Evolutionary conservation across 23 red algal species (phyloP), one percentile per base, ranked within the genome.

Genomic region (Chondrus crispus): DNA sequence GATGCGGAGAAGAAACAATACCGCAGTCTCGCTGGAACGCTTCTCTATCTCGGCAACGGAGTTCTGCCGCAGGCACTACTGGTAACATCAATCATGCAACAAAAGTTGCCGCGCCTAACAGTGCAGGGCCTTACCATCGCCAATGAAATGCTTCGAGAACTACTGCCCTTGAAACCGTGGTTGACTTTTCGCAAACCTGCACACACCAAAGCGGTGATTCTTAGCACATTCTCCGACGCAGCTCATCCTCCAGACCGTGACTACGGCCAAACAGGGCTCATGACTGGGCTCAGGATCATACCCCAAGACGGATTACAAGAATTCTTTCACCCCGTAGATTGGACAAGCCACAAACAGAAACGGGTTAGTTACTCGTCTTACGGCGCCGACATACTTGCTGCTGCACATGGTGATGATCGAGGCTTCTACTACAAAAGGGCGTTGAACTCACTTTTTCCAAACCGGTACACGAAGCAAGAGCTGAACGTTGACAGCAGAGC

Each of bases 41-140:
- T 87, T 33, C 53, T 87, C 24, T 87, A 87, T 44, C 46, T 74
- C 38, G 83, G 83, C 30, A 49, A 35, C 40, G 63, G 24, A 20
- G 83, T 72, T 3, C 58, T 87, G 2, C 83, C 43, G 2, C 83
- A 87, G 33, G 30, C 83, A 2, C 73, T 46, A 5, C 7, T 72
- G 5, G 14, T 72, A 18, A 39, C 63, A 12, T 87, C 83, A 5
- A 18, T 29, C 7, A 87, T 87, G 83, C 57, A 87, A 40, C 83
- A 87, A 70, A 37, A 54, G 46, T 26, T 87, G 22, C 29, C 14
- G 36, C 45, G 54, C 16, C 83, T 87, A 36, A 22, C 16, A 12
- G 83, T 71, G 22, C 26, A 30, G 6, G 51, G 73, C 46, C 18
- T 87, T 3, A 60, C 73, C 62, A 87, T n/a, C 9, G 83, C 83